Evolutionary conservation across 257 asterid genomes (phyloP).

Genomic region (Penstemon davidsonii): DNA sequence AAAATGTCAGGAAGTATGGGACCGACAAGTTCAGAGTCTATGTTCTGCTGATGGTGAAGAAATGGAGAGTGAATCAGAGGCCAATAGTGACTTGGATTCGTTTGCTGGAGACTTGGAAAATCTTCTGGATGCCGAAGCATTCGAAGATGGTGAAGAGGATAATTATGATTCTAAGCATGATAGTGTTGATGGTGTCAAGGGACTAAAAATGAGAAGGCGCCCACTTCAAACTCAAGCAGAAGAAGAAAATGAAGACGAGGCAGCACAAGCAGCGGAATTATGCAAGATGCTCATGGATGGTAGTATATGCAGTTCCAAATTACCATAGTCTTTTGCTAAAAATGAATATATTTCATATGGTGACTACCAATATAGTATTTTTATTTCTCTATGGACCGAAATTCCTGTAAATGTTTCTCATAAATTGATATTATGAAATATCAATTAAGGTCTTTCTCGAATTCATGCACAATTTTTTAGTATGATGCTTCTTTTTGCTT

Average conservation of each 20-base stretch:
- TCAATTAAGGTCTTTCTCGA: too few species aligned
- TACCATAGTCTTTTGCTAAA: conserved; percentile 8
- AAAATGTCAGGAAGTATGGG: conserved; percentile 99
- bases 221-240: conserved; percentile 81
- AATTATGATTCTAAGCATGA: conserved; percentile 65
- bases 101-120: conserved; percentile 99
- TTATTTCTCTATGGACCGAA: not conserved
- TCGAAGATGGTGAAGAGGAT: conserved; percentile 83
- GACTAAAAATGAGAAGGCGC: conserved; percentile 89
- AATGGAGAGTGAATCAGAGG: conserved; percentile 92
- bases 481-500: conserved; percentile 5
- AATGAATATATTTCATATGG: not conserved
- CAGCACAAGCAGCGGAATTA: conserved; percentile 92
- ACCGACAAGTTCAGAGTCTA: conserved; percentile 86
- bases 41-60: conserved; percentile 85
- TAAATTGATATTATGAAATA: not conserved
- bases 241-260: conserved; percentile 95
- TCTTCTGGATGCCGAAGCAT: conserved; percentile 95
- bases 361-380: not conserved
- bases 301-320: conserved; percentile 31
- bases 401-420: too few species aligned
- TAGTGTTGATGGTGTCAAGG: conserved; percentile 71
- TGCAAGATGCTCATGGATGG: conserved; percentile 99
- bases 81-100: conserved; percentile 95
- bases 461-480: not conserved